Conservation (phyloP, 2,329 filamentous ascomycete species). For the Sclerotinia spermophila region DNA sequence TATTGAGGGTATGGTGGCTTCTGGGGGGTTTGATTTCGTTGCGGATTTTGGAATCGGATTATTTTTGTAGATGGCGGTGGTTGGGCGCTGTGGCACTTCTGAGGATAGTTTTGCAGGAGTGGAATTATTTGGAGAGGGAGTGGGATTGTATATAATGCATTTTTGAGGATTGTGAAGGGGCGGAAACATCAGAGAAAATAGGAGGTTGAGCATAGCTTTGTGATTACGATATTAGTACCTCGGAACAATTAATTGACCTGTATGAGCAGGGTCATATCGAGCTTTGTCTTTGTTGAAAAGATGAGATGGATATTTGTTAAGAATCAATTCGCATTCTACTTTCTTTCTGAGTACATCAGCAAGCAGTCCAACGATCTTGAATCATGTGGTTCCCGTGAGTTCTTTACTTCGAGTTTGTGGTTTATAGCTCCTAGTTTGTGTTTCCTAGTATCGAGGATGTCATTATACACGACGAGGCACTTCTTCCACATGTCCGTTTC, state of each 20-base stretch:
- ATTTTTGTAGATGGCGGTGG: too few species aligned
- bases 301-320: neutral
- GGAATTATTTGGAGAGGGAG: too few species aligned
- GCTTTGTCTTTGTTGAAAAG: neutral
- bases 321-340: rapidly evolving
- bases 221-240: neutral
- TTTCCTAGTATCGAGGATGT: too few species aligned
- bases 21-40: too few species aligned
- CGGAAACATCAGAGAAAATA: too few species aligned
- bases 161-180: too few species aligned
- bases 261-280: too few species aligned
- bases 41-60: too few species aligned
- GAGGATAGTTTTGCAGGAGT: too few species aligned
- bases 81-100: too few species aligned
- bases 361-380: too few species aligned
- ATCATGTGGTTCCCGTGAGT: neutral
- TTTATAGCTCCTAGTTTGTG: neutral
- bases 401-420: neutral
- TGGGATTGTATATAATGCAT: neutral
- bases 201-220: neutral
- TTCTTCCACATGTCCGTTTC: rapidly evolving
- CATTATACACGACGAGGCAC: rapidly evolving
- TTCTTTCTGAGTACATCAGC: neutral
- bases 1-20: too few species aligned
- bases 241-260: rapidly evolving